Evolutionary conservation across 805 yeast species (phyloP).

Genomic region (Ogataea nonfermentans): DNA sequence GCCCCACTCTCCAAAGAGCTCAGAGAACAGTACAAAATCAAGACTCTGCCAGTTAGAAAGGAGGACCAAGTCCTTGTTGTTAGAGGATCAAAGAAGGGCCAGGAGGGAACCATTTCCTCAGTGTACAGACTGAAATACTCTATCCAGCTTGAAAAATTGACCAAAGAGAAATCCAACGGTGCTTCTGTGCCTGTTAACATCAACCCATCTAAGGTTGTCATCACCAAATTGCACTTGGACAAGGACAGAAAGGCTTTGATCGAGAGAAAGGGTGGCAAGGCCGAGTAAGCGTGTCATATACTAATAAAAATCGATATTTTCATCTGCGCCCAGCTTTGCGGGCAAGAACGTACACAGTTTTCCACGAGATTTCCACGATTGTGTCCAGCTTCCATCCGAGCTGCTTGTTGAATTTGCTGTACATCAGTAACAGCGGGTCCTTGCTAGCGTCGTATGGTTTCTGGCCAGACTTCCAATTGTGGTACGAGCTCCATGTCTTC

Average conservation of each 20-base stretch:
- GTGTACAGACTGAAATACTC: slow-evolving; percentile 99
- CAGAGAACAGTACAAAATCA: slow-evolving; percentile 94
- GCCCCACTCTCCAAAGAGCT: slow-evolving; percentile 99
- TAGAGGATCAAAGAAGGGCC: slow-evolving; percentile 99
- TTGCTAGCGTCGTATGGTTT: slow-evolving; percentile 27
- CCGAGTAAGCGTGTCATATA: slow-evolving; percentile 58
- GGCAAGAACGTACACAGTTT: slow-evolving; percentile 50
- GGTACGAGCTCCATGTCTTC: slow-evolving; percentile 71
- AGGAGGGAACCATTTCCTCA: slow-evolving; percentile 96
- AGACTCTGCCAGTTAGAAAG: slow-evolving; percentile 95
- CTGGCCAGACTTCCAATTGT: slow-evolving; percentile 47
- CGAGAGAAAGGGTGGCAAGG: slow-evolving; percentile 96
- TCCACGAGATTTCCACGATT: slow-evolving; percentile 44
- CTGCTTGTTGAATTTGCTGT: slow-evolving; percentile 36
- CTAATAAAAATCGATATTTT: slow-evolving; percentile 15
- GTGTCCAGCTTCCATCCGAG: slow-evolving; percentile 47
- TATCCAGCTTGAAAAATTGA: slow-evolving; percentile 94
- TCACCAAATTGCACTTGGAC: slow-evolving; percentile 97
- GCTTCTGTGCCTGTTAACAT: slow-evolving; percentile 95
- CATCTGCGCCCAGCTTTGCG: slow-evolving; percentile 28
- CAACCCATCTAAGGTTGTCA: slow-evolving; percentile 98
- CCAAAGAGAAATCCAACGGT: slow-evolving; percentile 97
- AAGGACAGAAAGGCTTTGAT: slow-evolving; percentile 98
- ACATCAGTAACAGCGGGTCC: slow-evolving; percentile 36
- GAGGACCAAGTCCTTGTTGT: slow-evolving; percentile 93